Base-by-base conservation (phyloP, 2,329 filamentous ascomycete genomes). In the Periconia sp. region DNA sequence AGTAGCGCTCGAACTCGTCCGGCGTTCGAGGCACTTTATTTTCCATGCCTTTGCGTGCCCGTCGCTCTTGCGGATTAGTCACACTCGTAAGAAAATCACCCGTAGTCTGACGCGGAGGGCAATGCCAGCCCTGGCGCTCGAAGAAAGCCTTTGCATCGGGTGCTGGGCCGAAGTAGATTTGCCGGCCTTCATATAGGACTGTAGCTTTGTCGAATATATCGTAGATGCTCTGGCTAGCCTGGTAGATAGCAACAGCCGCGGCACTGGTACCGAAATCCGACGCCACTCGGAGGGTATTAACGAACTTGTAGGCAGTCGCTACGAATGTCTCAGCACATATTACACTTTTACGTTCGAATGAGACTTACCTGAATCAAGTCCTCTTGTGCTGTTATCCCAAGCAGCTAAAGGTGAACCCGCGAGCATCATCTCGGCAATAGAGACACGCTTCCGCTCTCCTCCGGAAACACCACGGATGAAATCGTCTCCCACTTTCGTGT, bases 81-180 rank as follows among this genome's bases (percentile, higher is more conserved):
- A 92, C 82, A 1, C 85, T 87, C 0, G 87, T 92, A 17, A 92
- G 69, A 65, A 92, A 92, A 56, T 92, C 88, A 3, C 82, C 83
- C 0, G 84, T 85, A 0, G 86, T 90, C 57, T 88, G 85, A 3
- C 86, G 78, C 3, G 77, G 66, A 0, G 85, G 85, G 54, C 86
- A 89, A 23, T 78, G 64, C 77, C 82, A 92, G 28, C 88, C 88
- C 68, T 87, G 81, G 10, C 78, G 71, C 55, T 84, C 80, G 47
- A 92, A 91, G 66, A 83, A 91, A 0, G 64, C 63, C 56, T 79
- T 84, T 0, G 87, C 88, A 2, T 74, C 64, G 5, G 57, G 62
- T 0, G 83, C 80, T 0, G 81, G 79, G 0, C 88, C 89, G 50
- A 86, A 92, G 71, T 83, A 92, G 49, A 92, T 92, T 59, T 92